Conservation (phyloP, 331 rosid genomes). For the Arachis monticola region DNA sequence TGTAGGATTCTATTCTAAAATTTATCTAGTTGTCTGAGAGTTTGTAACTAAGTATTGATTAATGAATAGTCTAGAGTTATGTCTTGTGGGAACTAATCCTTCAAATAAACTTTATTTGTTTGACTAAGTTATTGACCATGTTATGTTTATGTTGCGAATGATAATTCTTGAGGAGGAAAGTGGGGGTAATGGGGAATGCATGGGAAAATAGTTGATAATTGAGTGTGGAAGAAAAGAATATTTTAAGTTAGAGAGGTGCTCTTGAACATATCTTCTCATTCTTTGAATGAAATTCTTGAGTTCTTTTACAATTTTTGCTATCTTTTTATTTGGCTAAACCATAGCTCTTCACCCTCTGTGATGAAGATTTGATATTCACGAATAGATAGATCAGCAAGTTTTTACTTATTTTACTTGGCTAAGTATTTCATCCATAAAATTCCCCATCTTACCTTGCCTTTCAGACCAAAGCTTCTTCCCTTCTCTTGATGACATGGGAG, state of each 20-base stretch:
- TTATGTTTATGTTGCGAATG: not conserved
- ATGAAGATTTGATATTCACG: conserved; percentile 3
- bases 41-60: not conserved
- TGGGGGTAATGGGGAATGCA: too few species aligned
- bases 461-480: conserved; percentile 28
- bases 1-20: not conserved
- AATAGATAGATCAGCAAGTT: not conserved
- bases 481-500: conserved; percentile 42
- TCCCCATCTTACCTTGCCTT: conserved; percentile 13
- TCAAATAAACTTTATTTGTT: not conserved
- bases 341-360: conserved; percentile 8
- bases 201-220: too few species aligned
- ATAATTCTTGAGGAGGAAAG: too few species aligned
- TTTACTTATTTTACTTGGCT: conserved; percentile 14
- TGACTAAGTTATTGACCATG: not conserved
- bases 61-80: not conserved
- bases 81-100: conserved; percentile 8
- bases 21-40: not conserved
- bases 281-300: too few species aligned
- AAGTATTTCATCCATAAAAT: conserved; percentile 25
- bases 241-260: too few species aligned
- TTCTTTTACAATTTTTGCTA: too few species aligned
- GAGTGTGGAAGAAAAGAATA: too few species aligned
- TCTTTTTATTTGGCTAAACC: too few species aligned
- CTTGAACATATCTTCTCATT: too few species aligned